Percentiles rank a stretch among this genome's conserved stretches.
Conservation (phyloP, 805 yeast species). For the baker's yeast (Saccharomyces cerevisiae) region DNA sequence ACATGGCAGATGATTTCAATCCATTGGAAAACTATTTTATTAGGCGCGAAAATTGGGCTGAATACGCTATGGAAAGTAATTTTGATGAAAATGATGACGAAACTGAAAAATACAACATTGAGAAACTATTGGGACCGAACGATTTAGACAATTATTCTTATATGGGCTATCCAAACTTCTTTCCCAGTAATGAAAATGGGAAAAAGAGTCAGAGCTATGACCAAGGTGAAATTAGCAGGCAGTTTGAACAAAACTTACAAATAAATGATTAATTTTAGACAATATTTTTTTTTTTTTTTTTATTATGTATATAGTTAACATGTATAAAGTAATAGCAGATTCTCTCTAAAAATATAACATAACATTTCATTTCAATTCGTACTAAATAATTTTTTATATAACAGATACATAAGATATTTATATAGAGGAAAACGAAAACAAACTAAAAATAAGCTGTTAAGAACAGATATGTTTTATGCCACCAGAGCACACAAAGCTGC, state of each 20-base stretch:
- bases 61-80: slow-evolving; percentile 14
- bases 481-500: slow-evolving; percentile 84
- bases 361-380: background rate
- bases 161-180: background rate
- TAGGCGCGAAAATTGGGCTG: slow-evolving; percentile 25
- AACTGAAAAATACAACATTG: slow-evolving; percentile 4
- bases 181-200: background rate
- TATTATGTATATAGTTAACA: background rate
- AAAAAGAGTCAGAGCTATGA: background rate
- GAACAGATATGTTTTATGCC: slow-evolving; percentile 13
- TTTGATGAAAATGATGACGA: slow-evolving; percentile 7
- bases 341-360: background rate
- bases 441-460: background rate
- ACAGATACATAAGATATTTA: background rate
- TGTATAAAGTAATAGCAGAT: background rate
- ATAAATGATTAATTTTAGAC: background rate
- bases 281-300: background rate
- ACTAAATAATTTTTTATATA: background rate
- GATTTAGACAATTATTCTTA: slow-evolving; percentile 15
- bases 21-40: slow-evolving; percentile 20
- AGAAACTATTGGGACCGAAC: slow-evolving; percentile 13
- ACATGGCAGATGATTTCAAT: slow-evolving; percentile 3
- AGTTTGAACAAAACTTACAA: background rate
- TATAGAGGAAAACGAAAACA: background rate
- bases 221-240: background rate